Conservation (phyloP, 495 filamentous ascomycete genomes). For the Penicillium cataractarum region DNA sequence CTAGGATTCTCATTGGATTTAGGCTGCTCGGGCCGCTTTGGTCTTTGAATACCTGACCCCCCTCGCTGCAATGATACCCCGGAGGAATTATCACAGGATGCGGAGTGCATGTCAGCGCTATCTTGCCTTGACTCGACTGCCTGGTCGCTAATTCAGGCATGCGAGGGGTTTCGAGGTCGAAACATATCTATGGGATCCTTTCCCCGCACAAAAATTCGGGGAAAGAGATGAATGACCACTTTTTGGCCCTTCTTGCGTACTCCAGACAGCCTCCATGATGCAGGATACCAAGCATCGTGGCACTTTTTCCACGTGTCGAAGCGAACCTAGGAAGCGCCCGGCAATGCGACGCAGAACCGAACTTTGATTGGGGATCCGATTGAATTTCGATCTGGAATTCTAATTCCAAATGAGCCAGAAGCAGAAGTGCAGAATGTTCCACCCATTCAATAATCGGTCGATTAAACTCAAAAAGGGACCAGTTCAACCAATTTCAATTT, state of each 20-base stretch:
- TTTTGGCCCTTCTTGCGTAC: neutral
- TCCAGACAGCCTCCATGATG: neutral
- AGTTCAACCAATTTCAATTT: neutral
- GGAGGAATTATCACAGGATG: neutral
- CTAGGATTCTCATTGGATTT: neutral
- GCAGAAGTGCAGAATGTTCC: neutral
- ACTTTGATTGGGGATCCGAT: neutral
- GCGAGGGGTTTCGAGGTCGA: neutral
- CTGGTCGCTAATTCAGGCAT: neutral
- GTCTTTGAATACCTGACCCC: neutral
- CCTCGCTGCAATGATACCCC: neutral
- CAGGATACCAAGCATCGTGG: neutral
- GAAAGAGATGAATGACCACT: neutral
- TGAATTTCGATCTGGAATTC: neutral
- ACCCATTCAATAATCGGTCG: neutral
- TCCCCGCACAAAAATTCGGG: neutral
- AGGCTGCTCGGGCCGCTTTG: slow-evolving; percentile 1
- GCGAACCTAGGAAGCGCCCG: neutral
- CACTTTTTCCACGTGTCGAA: neutral
- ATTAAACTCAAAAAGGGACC: neutral
- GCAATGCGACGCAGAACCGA: neutral
- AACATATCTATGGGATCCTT: neutral
- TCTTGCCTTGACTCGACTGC: neutral
- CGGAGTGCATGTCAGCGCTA: neutral
- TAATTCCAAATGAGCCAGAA: neutral